A percentile compares a stretch with the other conserved stretches of the same genome.
Conservation (phyloP, 2,329 filamentous ascomycete genomes). For the Epichloe amarillans region DNA sequence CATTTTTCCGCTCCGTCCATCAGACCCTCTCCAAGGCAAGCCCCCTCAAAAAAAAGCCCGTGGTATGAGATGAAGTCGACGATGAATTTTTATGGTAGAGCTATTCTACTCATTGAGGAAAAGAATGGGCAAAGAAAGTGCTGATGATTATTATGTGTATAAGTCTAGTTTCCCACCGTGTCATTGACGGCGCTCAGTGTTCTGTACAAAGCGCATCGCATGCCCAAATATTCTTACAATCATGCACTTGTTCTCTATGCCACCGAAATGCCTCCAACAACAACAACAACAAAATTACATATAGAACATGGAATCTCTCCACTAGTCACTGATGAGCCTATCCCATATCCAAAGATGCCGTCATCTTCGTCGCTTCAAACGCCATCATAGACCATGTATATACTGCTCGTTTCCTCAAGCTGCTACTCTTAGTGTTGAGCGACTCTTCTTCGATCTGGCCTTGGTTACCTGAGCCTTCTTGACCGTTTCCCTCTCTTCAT, state of each 20-base stretch:
- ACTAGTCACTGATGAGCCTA: not conserved
- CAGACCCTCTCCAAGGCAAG: not conserved
- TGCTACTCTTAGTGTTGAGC: conserved; percentile 18
- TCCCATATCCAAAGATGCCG: not conserved
- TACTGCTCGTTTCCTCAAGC: not conserved
- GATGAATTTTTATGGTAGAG: too few relatives aligned
- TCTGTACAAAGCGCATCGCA: not conserved
- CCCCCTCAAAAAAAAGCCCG: not conserved
- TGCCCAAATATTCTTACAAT: not conserved
- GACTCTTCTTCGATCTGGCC: conserved; percentile 32
- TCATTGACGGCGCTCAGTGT: not conserved
- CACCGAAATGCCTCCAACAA: not conserved
- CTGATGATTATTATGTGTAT: not conserved
- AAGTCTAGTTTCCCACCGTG: not conserved
- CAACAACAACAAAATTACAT: not conserved
- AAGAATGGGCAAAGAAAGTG: too few relatives aligned
- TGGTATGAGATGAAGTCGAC: too few relatives aligned
- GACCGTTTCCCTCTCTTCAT: conserved; percentile 27
- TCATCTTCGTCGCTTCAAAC: not conserved
- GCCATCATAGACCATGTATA: not conserved
- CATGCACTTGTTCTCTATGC: not conserved
- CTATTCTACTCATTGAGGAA: too few relatives aligned
- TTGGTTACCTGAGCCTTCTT: conserved; percentile 26
- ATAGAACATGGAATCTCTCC: not conserved
- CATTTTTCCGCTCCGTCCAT: conserved; percentile 3